Evolutionary conservation across 345 rosid species (phyloP).

Genomic region (Syzygium aqueum): DNA sequence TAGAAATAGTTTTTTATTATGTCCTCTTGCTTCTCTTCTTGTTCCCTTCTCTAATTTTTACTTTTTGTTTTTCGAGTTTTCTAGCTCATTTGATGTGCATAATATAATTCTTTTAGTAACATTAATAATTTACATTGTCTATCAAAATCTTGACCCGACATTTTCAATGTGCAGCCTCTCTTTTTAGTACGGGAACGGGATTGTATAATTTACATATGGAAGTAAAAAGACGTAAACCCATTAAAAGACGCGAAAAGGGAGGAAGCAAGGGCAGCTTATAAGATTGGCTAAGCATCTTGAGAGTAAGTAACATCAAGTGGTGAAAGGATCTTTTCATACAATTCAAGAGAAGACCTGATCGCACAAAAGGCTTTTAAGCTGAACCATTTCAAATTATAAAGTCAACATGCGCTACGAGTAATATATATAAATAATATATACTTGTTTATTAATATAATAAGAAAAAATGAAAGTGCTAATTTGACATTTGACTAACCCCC

Average conservation of each 20-base stretch:
- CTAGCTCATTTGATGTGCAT: background rate
- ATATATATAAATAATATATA: background rate
- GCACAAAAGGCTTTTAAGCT: background rate
- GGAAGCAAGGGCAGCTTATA: background rate
- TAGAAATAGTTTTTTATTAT: background rate
- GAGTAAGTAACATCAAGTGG: background rate
- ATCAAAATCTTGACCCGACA: background rate
- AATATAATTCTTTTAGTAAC: background rate
- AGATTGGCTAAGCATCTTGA: background rate
- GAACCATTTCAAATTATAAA: background rate
- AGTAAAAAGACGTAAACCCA: background rate
- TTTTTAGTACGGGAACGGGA: background rate
- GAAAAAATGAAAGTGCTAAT: too few species aligned
- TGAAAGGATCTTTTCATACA: accelerated
- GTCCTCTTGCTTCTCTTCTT: background rate
- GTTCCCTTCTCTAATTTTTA: background rate
- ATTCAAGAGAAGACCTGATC: accelerated
- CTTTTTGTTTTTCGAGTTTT: background rate
- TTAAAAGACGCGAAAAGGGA: accelerated
- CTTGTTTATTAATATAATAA: too few species aligned
- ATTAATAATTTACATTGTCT: accelerated
- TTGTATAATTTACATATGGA: accelerated
- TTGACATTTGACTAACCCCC: too few species aligned
- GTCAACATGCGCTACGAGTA: background rate
- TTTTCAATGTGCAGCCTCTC: accelerated